Percentiles rank a stretch among this genome's conserved stretches.
phyloP scores from a whole-genome alignment of 768 basidiomycete genomes.

The Hericium alpestre region DNA sequence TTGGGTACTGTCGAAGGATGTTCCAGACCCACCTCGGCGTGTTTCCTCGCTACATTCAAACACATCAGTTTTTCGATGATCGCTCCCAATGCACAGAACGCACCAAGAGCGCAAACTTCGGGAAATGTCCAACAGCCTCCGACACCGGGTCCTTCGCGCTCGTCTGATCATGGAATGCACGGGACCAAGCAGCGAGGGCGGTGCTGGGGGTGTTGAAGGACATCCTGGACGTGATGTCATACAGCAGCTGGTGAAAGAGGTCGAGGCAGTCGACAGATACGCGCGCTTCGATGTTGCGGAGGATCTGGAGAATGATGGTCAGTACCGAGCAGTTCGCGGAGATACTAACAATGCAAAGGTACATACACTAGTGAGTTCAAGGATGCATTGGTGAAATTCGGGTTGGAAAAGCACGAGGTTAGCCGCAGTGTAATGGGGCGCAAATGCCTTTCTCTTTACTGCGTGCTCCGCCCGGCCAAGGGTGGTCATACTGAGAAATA shows the following conservation, averaged over 20 bases:
- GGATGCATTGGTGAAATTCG: constrained; percentile 52
- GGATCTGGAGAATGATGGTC: constrained; percentile 30
- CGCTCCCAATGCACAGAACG: neutral
- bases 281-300: constrained; percentile 42
- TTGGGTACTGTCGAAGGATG: constrained; percentile 58
- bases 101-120: constrained; percentile 36
- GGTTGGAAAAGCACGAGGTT: constrained; percentile 61
- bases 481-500: constrained; percentile 57
- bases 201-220: constrained; percentile 65
- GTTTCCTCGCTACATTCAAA: constrained; percentile 49
- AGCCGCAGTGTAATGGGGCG: constrained; percentile 57
- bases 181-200: constrained; percentile 58
- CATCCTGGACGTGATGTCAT: constrained; percentile 57
- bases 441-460: constrained; percentile 63
- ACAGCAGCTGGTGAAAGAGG: constrained; percentile 69
- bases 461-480: constrained; percentile 62
- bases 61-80: neutral
- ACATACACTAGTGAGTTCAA: constrained; percentile 52
- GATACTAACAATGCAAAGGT: constrained; percentile 5
- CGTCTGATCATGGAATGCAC: constrained; percentile 21
- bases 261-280: constrained; percentile 56
- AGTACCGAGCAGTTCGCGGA: neutral
- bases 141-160: constrained; percentile 54
- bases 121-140: constrained; percentile 70
- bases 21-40: constrained; percentile 66